Evolutionary conservation across 805 yeast genomes (phyloP), one percentile per base, ranked within the genome.

Genomic region (Kodamaea laetipori): DNA sequence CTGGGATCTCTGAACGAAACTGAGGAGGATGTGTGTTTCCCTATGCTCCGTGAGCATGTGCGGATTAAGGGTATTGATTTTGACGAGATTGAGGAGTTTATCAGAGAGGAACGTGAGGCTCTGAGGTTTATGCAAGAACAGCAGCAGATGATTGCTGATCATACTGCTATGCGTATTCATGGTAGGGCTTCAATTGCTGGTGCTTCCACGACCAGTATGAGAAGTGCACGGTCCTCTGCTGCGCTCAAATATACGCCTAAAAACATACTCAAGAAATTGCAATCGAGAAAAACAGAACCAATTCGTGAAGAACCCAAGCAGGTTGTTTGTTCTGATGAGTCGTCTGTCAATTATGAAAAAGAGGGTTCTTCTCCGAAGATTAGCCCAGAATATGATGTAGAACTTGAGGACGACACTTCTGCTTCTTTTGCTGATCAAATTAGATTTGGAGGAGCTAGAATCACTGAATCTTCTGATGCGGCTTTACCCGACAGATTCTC

Each of bases 21-120:
- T 0, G 98, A 92, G 57, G 97, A 89, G 60, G 98, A 92, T 76
- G 99, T 92, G 35, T 92, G 98, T 72, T 90, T 90, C 66, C 98
- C 98, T 2, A 84, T 89, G 88, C 69, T 81, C 39, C 82, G 86
- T 3, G 84, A 84, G 47, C 75, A 71, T 48, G 67, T 71, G 19
- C 61, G 73, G 41, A 69, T 78, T 33, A 82, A 81, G 47, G 97
- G 96, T 12, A 87, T 94, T 52, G 96, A 92, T 64, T 89, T 92
- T 56, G 89, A 82, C 56, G 97, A 90, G 57, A 77, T 92, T 52
- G 96, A 88, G 46, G 94, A 86, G 53, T 88, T 85, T 57, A 81
- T 85, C 34, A 71, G 72, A 41, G 84, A 79, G 43, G 82, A 80
- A 52, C 67, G 81, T 46, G 78, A 72, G 45, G 77, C 78, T 55